phyloP scores from a whole-genome alignment of 805 yeast species.

The Saturnispora bothae region DNA sequence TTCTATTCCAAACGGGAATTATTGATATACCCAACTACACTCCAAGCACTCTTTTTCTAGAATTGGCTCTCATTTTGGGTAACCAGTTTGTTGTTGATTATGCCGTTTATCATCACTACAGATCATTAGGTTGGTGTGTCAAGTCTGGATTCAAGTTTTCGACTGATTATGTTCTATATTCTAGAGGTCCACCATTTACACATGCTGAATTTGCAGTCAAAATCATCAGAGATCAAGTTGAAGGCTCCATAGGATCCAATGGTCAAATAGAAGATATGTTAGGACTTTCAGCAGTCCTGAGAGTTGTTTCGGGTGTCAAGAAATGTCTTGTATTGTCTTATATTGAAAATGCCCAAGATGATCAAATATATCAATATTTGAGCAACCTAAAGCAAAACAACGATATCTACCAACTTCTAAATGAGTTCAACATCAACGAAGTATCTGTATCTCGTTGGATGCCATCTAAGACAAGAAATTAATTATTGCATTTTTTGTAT shows the following conservation, averaged over 20 bases:
- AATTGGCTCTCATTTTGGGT: slow-evolving; percentile 12
- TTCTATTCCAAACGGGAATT: slow-evolving; percentile 40
- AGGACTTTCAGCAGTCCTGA: slow-evolving; percentile 58
- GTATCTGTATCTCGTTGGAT: slow-evolving; percentile 73
- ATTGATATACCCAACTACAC: slow-evolving; percentile 7
- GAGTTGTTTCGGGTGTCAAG: slow-evolving; percentile 82
- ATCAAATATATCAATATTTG: slow-evolving; percentile 11
- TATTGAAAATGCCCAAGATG: slow-evolving; percentile 44
- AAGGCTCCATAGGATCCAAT: neutral
- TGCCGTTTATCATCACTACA: slow-evolving; percentile 73
- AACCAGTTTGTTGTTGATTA: slow-evolving; percentile 35
- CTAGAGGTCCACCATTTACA: slow-evolving; percentile 88
- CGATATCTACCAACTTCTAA: slow-evolving; percentile 26
- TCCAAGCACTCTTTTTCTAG: slow-evolving; percentile 11
- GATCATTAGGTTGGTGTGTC: slow-evolving; percentile 91
- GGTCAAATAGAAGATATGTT: slow-evolving; percentile 27
- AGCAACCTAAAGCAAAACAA: slow-evolving; percentile 9
- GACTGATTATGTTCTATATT: slow-evolving; percentile 70
- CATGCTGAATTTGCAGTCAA: slow-evolving; percentile 80
- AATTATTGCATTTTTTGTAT: neutral
- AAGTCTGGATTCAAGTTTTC: slow-evolving; percentile 90
- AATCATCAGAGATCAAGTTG: slow-evolving; percentile 12
- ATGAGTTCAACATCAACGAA: slow-evolving; percentile 44
- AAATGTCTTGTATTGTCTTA: slow-evolving; percentile 64
- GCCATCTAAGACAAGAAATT: slow-evolving; percentile 59